Evolutionary conservation across 1,284 basidiomycete genomes (phyloP).

Genomic region (Trichosporon inkin): DNA sequence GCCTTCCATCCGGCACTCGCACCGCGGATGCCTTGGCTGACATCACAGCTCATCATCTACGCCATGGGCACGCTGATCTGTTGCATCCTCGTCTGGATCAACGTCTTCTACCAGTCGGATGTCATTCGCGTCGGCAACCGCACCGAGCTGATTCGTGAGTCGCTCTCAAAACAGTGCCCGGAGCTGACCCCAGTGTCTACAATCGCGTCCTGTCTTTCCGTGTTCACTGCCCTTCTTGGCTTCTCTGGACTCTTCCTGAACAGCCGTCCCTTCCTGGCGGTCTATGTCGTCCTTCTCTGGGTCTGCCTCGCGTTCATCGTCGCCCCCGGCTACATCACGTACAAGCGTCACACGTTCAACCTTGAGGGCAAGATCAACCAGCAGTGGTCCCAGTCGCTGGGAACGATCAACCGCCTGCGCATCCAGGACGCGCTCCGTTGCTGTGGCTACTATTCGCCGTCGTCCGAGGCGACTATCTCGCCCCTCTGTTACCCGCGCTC

Average conservation of each 20-base stretch:
- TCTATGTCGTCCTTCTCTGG: slow-evolving; percentile 69
- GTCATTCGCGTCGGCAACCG: slow-evolving; percentile 61
- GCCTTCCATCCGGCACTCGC: neutral
- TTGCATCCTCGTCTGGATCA: slow-evolving; percentile 63
- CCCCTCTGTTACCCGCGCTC: slow-evolving; percentile 64
- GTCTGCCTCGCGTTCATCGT: slow-evolving; percentile 61
- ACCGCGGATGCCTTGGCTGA: neutral
- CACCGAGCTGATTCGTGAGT: slow-evolving; percentile 57
- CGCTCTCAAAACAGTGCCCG: neutral
- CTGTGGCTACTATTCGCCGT: slow-evolving; percentile 65
- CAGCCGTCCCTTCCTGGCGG: slow-evolving; percentile 66
- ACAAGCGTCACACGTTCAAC: slow-evolving; percentile 63
- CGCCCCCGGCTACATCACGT: slow-evolving; percentile 65
- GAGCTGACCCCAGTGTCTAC: slow-evolving; percentile 56
- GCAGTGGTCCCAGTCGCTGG: slow-evolving; percentile 62
- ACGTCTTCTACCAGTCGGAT: slow-evolving; percentile 60
- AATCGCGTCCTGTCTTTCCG: slow-evolving; percentile 55
- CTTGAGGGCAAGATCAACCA: slow-evolving; percentile 67
- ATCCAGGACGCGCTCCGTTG: slow-evolving; percentile 64
- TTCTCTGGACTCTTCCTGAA: slow-evolving; percentile 66
- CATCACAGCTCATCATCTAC: slow-evolving; percentile 56
- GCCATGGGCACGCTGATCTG: slow-evolving; percentile 57
- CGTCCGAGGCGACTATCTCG: slow-evolving; percentile 62
- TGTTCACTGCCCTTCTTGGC: slow-evolving; percentile 64
- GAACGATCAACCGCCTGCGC: slow-evolving; percentile 56